Evolutionary conservation across 768 basidiomycete genomes (phyloP), one percentile per base, ranked within the genome.

Genomic region (Suillus spraguei): DNA sequence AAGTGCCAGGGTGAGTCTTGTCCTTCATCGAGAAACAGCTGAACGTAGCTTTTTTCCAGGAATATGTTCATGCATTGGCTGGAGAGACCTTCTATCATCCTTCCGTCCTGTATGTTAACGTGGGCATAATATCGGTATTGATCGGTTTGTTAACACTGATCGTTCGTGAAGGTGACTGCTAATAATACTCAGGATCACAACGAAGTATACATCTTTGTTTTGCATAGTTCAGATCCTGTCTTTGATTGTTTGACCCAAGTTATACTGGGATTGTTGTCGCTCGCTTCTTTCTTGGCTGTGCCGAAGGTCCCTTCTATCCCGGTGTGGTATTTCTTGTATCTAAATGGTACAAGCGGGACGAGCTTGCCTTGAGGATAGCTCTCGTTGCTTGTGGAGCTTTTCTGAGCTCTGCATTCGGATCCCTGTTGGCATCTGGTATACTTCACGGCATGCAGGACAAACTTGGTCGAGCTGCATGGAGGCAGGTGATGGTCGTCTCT

Each of bases 341-440:
- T 24, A 54, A 32, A 39, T 63, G 63, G 63, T 81, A 81, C 68
- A 77, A 68, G 28, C 70, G 72, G 46, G 69, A 71, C 39, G 79
- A 82, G 64, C 69, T 81, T 32, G 81, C 75, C n/a, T 64, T 78
- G 24, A 68, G 78, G 9, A 72, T 71, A 28, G 73, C 78, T 16
- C 67, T 78, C 59, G 70, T 76, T 17, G 75, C 73, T 64, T 76
- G 70, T 63, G 77, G 79, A 32, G 76, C 74, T 64, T 66, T 83
- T 14, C 77, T 81, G 53, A 75, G 74, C 8, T 82, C 83, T 71
- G 83, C 81, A 3, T 81, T 82, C 64, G 80, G 81, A 0, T 76
- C 80, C 4, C 67, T 83, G 32, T 71, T 84, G 35, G 79, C 81
- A 14, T 77, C 81, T 42, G 81, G 77, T 16, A 79, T 82, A 46